These are phyloP conservation scores for Cadophora sp. DNA, from an alignment of 2,329 filamentous ascomycete genomes.

Conservation along the genomic window DNA sequence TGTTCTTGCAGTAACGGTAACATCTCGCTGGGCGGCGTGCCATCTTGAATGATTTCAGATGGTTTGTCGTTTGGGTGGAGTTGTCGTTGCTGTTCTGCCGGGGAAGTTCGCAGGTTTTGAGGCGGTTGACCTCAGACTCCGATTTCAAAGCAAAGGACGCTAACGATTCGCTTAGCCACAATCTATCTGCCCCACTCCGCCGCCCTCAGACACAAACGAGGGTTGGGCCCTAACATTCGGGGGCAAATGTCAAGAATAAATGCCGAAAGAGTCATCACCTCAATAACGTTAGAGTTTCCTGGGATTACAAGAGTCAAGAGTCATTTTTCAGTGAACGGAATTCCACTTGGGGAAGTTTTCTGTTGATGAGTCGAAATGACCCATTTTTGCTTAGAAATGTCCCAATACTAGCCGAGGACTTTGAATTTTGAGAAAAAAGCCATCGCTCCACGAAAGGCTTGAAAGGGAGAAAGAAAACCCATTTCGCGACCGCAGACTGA, in stretches of 20 bases:
- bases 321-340: neutral
- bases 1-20: constrained; percentile 99
- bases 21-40: constrained; percentile 98
- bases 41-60: constrained; percentile 82
- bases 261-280: neutral
- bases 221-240: neutral
- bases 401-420: neutral
- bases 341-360: too few relatives aligned
- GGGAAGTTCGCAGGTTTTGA: constrained; percentile 17
- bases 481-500: too few relatives aligned
- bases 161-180: constrained; percentile 17
- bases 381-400: neutral
- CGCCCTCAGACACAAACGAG: neutral
- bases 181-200: neutral
- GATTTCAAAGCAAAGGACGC: constrained; percentile 29
- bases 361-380: neutral
- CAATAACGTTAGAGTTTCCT: neutral
- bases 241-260: neutral
- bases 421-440: too few relatives aligned
- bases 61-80: constrained; percentile 54
- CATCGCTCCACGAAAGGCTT: too few relatives aligned
- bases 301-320: neutral
- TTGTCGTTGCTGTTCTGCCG: constrained; percentile 36
- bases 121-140: constrained; percentile 9
- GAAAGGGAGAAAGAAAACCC: too few relatives aligned